Conservation (phyloP, 345 rosid species). For the Noccaea caerulescens region DNA sequence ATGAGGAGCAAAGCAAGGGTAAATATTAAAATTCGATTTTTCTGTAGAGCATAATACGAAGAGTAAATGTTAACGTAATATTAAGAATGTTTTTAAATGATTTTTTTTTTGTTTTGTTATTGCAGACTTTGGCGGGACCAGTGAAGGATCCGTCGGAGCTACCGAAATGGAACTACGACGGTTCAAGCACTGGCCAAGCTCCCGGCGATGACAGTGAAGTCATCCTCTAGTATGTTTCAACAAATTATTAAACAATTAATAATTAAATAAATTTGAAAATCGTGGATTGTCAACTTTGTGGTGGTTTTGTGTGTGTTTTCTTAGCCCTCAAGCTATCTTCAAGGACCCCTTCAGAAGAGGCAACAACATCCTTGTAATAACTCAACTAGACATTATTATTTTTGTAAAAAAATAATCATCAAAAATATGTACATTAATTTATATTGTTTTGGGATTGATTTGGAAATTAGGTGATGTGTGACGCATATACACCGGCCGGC, state of each 20-base stretch:
- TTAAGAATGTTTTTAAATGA: neutral
- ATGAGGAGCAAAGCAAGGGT: constrained; percentile 83
- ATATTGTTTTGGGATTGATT: constrained; percentile 3
- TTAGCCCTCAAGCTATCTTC: constrained; percentile 75
- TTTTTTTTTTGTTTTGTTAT: neutral
- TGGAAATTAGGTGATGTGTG: constrained; percentile 67
- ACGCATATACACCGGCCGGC: constrained; percentile 69
- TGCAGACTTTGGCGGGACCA: constrained; percentile 63
- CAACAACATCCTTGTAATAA: constrained; percentile 71
- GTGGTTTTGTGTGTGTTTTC: neutral
- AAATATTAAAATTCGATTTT: neutral
- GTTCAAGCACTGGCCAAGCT: constrained; percentile 81
- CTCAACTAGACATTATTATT: neutral
- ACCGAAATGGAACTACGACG: constrained; percentile 87
- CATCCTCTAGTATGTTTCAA: constrained; percentile 59
- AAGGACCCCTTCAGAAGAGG: constrained; percentile 78
- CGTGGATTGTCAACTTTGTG: neutral
- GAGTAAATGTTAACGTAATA: neutral
- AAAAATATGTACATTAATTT: neutral
- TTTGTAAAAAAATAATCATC: neutral
- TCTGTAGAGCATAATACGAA: neutral
- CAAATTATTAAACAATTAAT: neutral
- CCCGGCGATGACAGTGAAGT: constrained; percentile 83
- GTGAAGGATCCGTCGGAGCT: constrained; percentile 63
- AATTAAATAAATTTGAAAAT: neutral